Evolutionary conservation across 129 eudicot genomes (phyloP), one percentile per base, ranked within the genome.

Genomic region (Deinandra increscens): DNA sequence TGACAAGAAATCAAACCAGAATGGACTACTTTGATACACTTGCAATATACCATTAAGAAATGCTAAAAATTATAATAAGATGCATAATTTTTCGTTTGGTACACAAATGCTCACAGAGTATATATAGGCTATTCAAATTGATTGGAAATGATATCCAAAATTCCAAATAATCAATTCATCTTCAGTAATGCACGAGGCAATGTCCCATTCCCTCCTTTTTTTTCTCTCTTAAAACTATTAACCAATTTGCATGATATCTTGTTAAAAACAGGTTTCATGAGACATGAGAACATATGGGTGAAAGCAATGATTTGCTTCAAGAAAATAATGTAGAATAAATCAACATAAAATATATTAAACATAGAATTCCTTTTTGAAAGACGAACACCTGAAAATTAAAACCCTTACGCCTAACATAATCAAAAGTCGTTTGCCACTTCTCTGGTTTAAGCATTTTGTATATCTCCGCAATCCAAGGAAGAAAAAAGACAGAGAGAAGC

Each of bases 381-480:
- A 8, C 9, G 26, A 56, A 11, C 68, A 53, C 66, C 50, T 53
- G 65, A 74, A 19, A 91, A 68, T 91, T 91, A 56, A 62, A 68
- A 80, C 82, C 80, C 84, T 86, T 91, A 68, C 97, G 96, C 31
- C 31, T 26, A 65, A 86, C 89, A 66, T 63, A 58, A 70, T 88
- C 97, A 79, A 88, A 91, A 38, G 82, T 77, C 64, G 94, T 75
- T 70, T 86, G 91, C 97, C 97, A 91, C 89, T 88, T 91, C 36
- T 91, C 96, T 53, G 97, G 97, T 81, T 88, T 91, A 78, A 91
- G 96, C 97, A 91, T 91, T 83, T 82, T 86, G 79, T 81, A 85
- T 64, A 88, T 72, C 97, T 91, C 96, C 78, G 75, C 50, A 71
- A 72, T 42, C 58, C 38, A 19, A 20, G 64, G 34, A 74, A 56